Percentiles rank a stretch among this genome's conserved stretches.
Conservation (phyloP, 164 flowering plant species). For the Aristolochia contorta region DNA sequence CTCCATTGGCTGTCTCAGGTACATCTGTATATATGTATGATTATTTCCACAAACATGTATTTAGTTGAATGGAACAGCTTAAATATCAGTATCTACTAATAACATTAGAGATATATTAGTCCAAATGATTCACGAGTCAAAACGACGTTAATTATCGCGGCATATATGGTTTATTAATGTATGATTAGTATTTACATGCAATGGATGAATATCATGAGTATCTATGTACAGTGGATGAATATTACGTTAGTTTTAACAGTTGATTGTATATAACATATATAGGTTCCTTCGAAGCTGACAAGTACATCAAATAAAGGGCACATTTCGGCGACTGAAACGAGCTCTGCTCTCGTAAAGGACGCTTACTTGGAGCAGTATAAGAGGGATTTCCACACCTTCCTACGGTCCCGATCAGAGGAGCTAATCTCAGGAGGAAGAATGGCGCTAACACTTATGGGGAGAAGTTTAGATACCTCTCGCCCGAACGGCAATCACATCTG, state of each 20-base stretch:
- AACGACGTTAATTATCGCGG: no score
- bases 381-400: conserved; percentile 38
- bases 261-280: no score
- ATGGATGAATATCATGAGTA: no score
- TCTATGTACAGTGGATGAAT: background rate
- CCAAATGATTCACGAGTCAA: no score
- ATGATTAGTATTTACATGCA: no score
- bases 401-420: conserved; percentile 34
- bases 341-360: conserved; percentile 29
- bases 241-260: no score
- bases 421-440: conserved; percentile 38
- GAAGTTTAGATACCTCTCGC: conserved; percentile 26
- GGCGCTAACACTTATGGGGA: conserved; percentile 47
- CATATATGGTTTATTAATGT: no score
- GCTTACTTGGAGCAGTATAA: conserved; percentile 43
- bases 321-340: conserved; percentile 30
- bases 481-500: conserved; percentile 24
- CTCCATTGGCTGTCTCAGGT: conserved; percentile 63
- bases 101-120: no score
- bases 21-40: background rate
- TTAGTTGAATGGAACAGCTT: no score
- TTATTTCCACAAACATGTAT: no score
- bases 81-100: no score
- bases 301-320: conserved; percentile 32
- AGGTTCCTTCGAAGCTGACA: conserved; percentile 37